These are phyloP conservation scores for Ramichloridium luteum DNA, from an alignment of 2,329 filamentous ascomycete species.

Conservation along the genomic window DNA sequence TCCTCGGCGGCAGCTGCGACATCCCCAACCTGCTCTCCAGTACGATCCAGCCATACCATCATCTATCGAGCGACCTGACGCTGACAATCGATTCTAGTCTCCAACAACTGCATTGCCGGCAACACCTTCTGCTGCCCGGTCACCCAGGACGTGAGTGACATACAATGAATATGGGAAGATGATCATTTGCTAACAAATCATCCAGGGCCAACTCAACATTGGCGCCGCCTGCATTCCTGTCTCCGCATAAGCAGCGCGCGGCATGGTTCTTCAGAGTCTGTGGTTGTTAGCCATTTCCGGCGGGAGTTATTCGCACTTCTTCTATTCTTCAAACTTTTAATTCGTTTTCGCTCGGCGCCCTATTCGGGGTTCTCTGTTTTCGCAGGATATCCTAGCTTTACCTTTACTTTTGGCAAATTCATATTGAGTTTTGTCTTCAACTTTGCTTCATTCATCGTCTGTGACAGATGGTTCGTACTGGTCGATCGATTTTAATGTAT, in stretches of 20 bases:
- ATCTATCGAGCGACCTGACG: neutral
- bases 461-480: no score
- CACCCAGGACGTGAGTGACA: conserved; percentile 4
- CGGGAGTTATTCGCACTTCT: no score
- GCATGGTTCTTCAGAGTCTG: no score
- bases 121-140: conserved; percentile 13
- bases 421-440: no score
- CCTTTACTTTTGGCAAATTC: no score
- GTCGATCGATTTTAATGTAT: no score
- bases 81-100: conserved; percentile 1
- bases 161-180: neutral
- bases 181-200: neutral
- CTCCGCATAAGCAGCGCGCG: conserved; percentile 1
- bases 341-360: no score
- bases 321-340: no score
- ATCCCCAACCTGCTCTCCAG: conserved; percentile 2
- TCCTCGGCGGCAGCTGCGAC: conserved; percentile 9
- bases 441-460: no score
- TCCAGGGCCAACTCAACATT: conserved; percentile 7
- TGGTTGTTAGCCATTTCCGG: no score
- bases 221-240: conserved; percentile 5
- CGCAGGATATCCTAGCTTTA: no score
- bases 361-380: no score
- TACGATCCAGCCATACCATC: neutral
- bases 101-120: conserved; percentile 6